Evolutionary conservation across 1,284 basidiomycete species (phyloP), one percentile per base, ranked within the genome.

Genomic region (Irpex sp.): DNA sequence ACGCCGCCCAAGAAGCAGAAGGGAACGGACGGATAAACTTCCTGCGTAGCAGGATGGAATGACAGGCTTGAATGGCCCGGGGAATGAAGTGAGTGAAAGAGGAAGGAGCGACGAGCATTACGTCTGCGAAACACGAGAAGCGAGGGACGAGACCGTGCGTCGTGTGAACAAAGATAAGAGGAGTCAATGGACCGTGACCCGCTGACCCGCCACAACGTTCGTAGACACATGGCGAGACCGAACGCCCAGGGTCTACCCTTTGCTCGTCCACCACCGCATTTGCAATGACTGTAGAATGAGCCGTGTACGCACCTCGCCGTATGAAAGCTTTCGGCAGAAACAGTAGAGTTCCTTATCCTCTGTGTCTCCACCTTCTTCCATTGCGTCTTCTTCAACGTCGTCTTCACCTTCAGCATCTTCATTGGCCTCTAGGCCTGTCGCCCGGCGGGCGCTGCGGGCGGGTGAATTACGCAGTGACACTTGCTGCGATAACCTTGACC

Each of bases 341-440:
- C 53, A 55, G n/a, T 55, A 55, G 15, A 55, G 53, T 17, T 55
- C 53, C 53, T 55, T 55, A 26, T 58, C 56, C 56, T 58, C 56
- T 15, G 13, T 19, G 56, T 46, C 36, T n/a, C 36, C 56, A 54
- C 49, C 26, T 47, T 57, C 61, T n/a, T 61, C 60, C 56, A 49
- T 19, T 47, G 50, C 49, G 19, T 63, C 65, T 6, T 67, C 66
- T 21, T 67, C 66, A 15, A 63, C 61, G 36, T 68, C 67, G n/a
- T 63, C 77, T 50, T 81, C 81, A 3, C 75, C 80, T 54, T 80
- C 81, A 0, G 77, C 80, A 60, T 81, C 80, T 57, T 82, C 84
- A 61, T 78, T 77, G 21, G 75, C 71, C 4, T 78, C 77, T 4
- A 76, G 72, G 17, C 75, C 70, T 3, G 77, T 67, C 19, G 73